Percentiles rank a stretch among this genome's conserved stretches.
Conservation (phyloP, 2,329 filamentous ascomycete species). For the Dryadomyces sulphureus region DNA sequence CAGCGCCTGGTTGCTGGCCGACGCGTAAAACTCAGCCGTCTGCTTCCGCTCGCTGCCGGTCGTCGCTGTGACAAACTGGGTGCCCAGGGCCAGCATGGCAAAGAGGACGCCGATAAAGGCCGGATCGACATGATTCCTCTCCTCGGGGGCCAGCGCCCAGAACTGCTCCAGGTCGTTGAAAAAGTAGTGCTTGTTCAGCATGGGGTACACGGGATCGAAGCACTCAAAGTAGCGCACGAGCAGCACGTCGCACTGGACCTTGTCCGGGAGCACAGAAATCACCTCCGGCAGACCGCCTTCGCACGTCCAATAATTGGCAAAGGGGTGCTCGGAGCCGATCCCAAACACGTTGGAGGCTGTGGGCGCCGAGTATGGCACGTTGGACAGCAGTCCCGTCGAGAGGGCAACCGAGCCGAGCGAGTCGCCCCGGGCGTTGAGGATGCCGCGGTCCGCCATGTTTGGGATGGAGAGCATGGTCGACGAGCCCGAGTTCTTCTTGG, state of each 20-base stretch:
- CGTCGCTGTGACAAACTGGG: constrained; percentile 54
- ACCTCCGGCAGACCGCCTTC: constrained; percentile 62
- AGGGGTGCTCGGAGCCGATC: constrained; percentile 65
- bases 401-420: constrained; percentile 34
- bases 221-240: constrained; percentile 50
- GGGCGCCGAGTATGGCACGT: constrained; percentile 56
- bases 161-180: constrained; percentile 68
- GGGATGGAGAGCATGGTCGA: constrained; percentile 28
- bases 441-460: constrained; percentile 40
- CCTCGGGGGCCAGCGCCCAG: constrained; percentile 45
- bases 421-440: constrained; percentile 27
- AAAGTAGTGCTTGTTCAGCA: constrained; percentile 62
- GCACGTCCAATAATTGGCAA: constrained; percentile 76
- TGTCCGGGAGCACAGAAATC: constrained; percentile 59
- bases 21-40: constrained; percentile 70
- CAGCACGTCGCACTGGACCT: constrained; percentile 60
- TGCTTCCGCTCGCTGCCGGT: constrained; percentile 50
- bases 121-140: constrained; percentile 49
- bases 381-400: constrained; percentile 50
- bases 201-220: constrained; percentile 69
- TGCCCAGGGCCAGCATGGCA: constrained; percentile 63
- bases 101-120: constrained; percentile 60
- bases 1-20: constrained; percentile 63
- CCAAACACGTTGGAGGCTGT: constrained; percentile 67
- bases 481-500: constrained; percentile 27